A percentile compares a stretch with the other conserved stretches of the same genome.
Conservation (phyloP, 129 eudicot genomes). For the Glebionis coronaria region DNA sequence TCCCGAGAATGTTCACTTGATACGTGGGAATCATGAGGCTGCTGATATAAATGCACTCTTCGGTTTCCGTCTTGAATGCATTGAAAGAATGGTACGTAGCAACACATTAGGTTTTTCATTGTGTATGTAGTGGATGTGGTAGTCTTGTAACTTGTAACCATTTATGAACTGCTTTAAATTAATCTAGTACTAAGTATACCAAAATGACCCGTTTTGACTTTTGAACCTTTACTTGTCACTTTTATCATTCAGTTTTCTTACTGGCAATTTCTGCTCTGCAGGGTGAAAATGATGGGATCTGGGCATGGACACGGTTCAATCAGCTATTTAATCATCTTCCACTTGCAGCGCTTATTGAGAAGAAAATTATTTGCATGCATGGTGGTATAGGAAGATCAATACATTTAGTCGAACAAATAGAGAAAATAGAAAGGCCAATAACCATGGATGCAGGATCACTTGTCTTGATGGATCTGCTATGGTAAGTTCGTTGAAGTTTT, state of each 20-base stretch:
- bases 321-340: conserved; percentile 95
- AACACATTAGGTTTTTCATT: not conserved
- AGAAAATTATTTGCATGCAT: conserved; percentile 92
- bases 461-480: conserved; percentile 87
- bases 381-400: conserved; percentile 99
- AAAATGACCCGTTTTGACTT: not conserved
- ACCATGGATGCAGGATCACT: conserved; percentile 99
- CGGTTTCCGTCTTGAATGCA: conserved; percentile 98
- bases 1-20: conserved; percentile 96
- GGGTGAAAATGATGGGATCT: conserved; percentile 99
- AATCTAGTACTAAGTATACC: not conserved
- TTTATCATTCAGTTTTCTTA: not conserved
- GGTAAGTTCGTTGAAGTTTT: conserved; percentile 40
- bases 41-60: conserved; percentile 98
- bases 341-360: conserved; percentile 93
- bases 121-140: not conserved
- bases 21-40: conserved; percentile 99
- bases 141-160: too few species aligned
- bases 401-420: conserved; percentile 94
- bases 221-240: not conserved
- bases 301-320: conserved; percentile 99
- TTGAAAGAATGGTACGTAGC: conserved; percentile 87
- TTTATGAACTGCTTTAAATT: not conserved
- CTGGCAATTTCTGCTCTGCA: conserved; percentile 21
- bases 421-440: conserved; percentile 93